Base-by-base conservation (phyloP, 2,329 filamentous ascomycete species). In the Beauveria asiatica region DNA sequence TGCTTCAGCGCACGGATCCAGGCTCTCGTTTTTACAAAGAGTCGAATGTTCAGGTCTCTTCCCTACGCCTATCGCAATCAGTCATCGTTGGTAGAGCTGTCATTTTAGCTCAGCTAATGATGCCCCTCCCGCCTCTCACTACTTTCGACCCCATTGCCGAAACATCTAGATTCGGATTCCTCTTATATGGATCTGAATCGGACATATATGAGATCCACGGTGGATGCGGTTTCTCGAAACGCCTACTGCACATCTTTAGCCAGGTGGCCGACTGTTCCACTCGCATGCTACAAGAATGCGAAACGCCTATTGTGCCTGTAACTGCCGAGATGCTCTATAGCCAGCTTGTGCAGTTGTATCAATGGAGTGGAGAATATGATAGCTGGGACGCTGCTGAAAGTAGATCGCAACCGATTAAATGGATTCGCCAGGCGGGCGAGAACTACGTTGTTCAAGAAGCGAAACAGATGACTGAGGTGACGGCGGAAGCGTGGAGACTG, bases 401-500 rank as follows among this genome's bases (percentile, higher is more conserved):
- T 9, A 17, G 60, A 39, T 3, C 55, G 62, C 63, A 63, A 8
- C 62, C 67, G 0, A 70, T 70, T 49, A 64, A 69, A 10, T 72
- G 69, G 70, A 69, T 74, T 19, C 66, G 68, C 21, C 41, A 50
- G 2, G 64, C 62, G 13, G 62, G 67, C 0, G 62, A 66, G 9
- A 64, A 60, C 10, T 70, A 64, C 45, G 48, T 66, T 1, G 71
- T 75, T 19, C 56, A 65, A 23, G 65, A 66, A 2, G 63, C 68
- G n/a, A 51, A 67, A 8, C 65, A 67, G 11, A 76, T 76, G 74
- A 76, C 74, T 0, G 69, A 71, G 39, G 70, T 74, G 10, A 75
- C 74, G 5, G 74, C 74, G 0, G 75, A 76, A 62, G 72, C 73
- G 9, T 76, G 75, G 74, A 72, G 75, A 51, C 61, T 76, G 39